Conservation (phyloP, 768 basidiomycete genomes). For the Tylopilus balloui region DNA sequence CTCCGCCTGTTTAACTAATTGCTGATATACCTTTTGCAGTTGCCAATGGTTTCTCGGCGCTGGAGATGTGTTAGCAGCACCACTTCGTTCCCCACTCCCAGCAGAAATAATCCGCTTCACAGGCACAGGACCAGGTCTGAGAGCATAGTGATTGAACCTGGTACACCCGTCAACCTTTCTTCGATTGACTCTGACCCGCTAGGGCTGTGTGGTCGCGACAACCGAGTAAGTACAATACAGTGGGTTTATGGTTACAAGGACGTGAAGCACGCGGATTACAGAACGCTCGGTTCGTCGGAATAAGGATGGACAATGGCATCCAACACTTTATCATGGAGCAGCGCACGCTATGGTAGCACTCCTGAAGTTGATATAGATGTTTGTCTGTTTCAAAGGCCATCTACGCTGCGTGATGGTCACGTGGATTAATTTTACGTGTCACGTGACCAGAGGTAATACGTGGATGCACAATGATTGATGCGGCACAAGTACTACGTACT, state of each 20-base stretch:
- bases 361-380: no score
- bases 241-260: neutral
- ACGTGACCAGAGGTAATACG: constrained; percentile 13
- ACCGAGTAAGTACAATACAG: neutral
- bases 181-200: constrained; percentile 37
- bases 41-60: constrained; percentile 36
- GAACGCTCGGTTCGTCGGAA: constrained; percentile 36
- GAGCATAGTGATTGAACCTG: constrained; percentile 45
- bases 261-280: constrained; percentile 41
- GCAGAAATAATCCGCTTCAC: neutral
- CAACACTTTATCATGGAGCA: no score
- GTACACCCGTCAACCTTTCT: constrained; percentile 38
- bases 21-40: constrained; percentile 54
- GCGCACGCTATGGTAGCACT: no score
- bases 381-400: no score
- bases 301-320: no score
- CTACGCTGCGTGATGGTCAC: constrained; percentile 16
- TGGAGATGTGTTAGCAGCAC: neutral
- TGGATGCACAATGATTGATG: constrained; percentile 5
- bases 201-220: constrained; percentile 7
- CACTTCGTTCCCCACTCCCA: neutral
- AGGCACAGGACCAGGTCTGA: constrained; percentile 14
- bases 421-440: constrained; percentile 15
- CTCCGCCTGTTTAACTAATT: constrained; percentile 61
- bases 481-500: neutral